Evolutionary conservation across 2,329 filamentous ascomycete species (phyloP).

Genomic region (Lasiodiplodia gonubiensis): DNA sequence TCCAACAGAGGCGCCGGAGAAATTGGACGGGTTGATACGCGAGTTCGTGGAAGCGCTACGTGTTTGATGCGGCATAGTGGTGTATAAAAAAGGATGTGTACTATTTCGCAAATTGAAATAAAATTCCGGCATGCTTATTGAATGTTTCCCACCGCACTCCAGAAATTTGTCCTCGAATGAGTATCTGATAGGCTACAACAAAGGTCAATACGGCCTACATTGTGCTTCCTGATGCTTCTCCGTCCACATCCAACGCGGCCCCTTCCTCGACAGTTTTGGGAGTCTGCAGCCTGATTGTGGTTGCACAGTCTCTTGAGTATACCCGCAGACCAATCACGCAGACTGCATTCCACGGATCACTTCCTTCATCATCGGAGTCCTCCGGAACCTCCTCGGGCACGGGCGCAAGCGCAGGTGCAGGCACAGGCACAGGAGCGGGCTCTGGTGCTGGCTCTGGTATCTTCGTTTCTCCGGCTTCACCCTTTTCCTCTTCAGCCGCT

Average conservation of each 20-base stretch:
- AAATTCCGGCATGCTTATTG: too few species aligned
- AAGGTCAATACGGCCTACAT: conserved; percentile 34
- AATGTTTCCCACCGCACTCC: too few species aligned
- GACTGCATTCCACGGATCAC: conserved; percentile 66
- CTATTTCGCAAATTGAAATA: background rate
- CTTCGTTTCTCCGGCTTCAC: background rate
- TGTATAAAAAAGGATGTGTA: background rate
- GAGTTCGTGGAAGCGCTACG: background rate
- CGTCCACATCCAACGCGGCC: conserved; percentile 41
- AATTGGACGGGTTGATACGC: background rate
- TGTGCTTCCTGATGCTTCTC: conserved; percentile 42
- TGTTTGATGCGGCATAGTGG: too few species aligned
- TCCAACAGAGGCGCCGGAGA: background rate
- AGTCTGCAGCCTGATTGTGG: conserved; percentile 59
- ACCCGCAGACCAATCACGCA: conserved; percentile 65
- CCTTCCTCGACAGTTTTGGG: conserved; percentile 40
- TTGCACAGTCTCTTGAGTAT: conserved; percentile 58
- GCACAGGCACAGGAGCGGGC: too few species aligned
- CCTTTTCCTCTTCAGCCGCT: background rate
- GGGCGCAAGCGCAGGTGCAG: too few species aligned
- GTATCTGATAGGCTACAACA: background rate
- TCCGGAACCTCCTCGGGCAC: conserved; percentile 35
- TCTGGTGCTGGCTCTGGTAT: conserved; percentile 29
- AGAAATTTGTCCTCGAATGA: background rate
- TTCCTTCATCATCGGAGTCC: conserved; percentile 51